Percentiles rank a stretch among this genome's conserved stretches.
phyloP scores from a whole-genome alignment of 2,329 filamentous ascomycete species.

The Neopestalotiopsis rosae region DNA sequence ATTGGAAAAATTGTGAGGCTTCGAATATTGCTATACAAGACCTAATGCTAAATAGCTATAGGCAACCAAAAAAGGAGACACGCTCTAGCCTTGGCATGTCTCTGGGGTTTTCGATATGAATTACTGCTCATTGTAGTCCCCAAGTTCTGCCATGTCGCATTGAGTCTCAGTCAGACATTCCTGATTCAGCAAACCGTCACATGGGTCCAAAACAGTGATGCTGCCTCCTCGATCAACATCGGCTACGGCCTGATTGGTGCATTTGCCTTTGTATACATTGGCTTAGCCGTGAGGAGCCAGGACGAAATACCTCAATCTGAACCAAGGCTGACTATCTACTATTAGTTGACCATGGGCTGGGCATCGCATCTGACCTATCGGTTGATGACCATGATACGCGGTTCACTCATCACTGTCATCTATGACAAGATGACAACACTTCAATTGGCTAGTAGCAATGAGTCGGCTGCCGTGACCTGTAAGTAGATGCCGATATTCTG shows the following conservation, averaged over 20 bases:
- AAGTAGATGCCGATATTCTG: not conserved
- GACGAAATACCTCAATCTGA: not conserved
- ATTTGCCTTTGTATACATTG: slow-evolving; percentile 18
- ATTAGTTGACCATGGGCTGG: slow-evolving; percentile 15
- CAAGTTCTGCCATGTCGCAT: slow-evolving; percentile 17
- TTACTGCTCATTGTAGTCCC: slow-evolving; percentile 17
- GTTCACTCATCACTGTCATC: slow-evolving; percentile 18
- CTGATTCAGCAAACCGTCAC: slow-evolving; percentile 19
- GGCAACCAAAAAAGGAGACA: slow-evolving; percentile 1
- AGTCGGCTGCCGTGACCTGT: slow-evolving; percentile 19
- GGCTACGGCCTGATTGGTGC: slow-evolving; percentile 22
- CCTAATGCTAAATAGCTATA: slow-evolving; percentile 15
- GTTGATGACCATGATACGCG: slow-evolving; percentile 22
- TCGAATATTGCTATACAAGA: no score
- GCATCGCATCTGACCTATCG: slow-evolving; percentile 17
- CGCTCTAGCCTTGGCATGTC: slow-evolving; percentile 18
- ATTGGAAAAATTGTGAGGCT: not conserved
- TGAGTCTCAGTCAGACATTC: slow-evolving; percentile 19
- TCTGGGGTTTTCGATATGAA: slow-evolving; percentile 21
- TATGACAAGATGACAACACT: slow-evolving; percentile 18
- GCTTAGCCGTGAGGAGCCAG: slow-evolving; percentile 13
- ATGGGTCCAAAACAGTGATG: not conserved
- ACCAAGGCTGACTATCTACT: not conserved
- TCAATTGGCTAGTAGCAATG: slow-evolving; percentile 5
- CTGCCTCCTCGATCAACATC: not conserved